Evolutionary conservation across 257 asterid species (phyloP).

Genomic region (Echium plantagineum): DNA sequence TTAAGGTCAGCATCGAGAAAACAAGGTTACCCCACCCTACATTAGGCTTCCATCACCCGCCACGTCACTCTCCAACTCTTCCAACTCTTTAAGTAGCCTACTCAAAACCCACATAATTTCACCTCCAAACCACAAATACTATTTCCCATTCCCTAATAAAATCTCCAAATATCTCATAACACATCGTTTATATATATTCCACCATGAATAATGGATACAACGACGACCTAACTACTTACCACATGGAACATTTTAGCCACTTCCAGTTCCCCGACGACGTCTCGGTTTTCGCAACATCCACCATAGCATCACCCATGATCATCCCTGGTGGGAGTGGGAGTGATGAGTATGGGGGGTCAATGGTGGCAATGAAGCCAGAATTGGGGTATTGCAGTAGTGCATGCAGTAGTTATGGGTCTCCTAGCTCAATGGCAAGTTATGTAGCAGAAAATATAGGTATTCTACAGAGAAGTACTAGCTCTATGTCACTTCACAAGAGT

Average conservation of each 20-base stretch:
- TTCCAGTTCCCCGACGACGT: constrained; percentile 14
- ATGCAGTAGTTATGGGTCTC: constrained; percentile 65
- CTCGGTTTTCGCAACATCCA: constrained; percentile 16
- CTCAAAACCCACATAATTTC: constrained; percentile 6
- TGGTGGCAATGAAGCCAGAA: constrained; percentile 40
- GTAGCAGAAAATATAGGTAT: constrained; percentile 20
- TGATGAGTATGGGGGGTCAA: not conserved
- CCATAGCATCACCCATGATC: constrained; percentile 26
- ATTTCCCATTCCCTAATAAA: constrained; percentile 6
- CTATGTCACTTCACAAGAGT: constrained; percentile 47
- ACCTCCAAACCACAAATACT: constrained; percentile 2
- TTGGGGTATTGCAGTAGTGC: constrained; percentile 38
- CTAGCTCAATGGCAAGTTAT: constrained; percentile 29
- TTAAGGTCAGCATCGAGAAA: not conserved
- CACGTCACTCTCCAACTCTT: constrained; percentile 50
- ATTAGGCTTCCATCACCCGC: constrained; percentile 40
- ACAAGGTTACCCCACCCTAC: constrained; percentile 25
- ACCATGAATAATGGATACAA: constrained; percentile 49
- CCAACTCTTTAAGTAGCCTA: constrained; percentile 42
- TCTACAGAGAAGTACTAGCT: constrained; percentile 54
- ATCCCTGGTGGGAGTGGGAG: constrained; percentile 35
- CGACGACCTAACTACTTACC: constrained; percentile 18
- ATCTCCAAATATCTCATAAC: constrained; percentile 6
- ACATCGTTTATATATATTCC: not conserved
- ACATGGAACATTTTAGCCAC: constrained; percentile 27